Percentiles rank a stretch among this genome's conserved stretches.
Evolutionary conservation across 2,329 filamentous ascomycete species (phyloP).

Genomic region (Eutypa lata): DNA sequence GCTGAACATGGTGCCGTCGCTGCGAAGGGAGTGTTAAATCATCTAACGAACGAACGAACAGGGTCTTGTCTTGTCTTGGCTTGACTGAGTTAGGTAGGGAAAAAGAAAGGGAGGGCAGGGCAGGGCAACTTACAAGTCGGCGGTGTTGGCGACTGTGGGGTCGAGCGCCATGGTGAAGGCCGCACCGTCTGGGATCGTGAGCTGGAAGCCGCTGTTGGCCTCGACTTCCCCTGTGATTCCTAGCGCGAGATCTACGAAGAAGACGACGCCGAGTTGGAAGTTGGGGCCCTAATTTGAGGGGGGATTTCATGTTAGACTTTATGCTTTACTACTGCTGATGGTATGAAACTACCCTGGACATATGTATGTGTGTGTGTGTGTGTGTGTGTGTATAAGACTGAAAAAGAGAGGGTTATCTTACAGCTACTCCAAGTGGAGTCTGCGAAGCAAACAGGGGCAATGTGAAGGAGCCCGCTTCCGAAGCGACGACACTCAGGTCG

Average conservation of each 20-base stretch:
- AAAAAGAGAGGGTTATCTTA: constrained; percentile 7
- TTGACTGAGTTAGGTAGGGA: not conserved
- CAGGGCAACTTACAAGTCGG: constrained; percentile 21
- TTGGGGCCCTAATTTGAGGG: constrained; percentile 16
- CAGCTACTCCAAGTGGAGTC: constrained; percentile 21
- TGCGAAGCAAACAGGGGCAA: constrained; percentile 18
- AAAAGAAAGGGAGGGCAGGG: not conserved
- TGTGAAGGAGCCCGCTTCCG: constrained; percentile 12
- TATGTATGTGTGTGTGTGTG: not conserved
- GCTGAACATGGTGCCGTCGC: constrained; percentile 17
- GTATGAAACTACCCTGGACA: not conserved
- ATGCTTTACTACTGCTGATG: too few species aligned
- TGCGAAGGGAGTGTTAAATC: too few species aligned
- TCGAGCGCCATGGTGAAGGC: constrained; percentile 22
- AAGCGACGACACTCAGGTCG: constrained; percentile 16
- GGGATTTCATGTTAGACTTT: not conserved
- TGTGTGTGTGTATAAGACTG: too few species aligned
- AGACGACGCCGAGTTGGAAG: constrained; percentile 21
- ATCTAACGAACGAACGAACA: too few species aligned
- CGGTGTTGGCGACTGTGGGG: constrained; percentile 12
- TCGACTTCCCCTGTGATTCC: constrained; percentile 17
- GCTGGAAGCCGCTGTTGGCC: constrained; percentile 20
- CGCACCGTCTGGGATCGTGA: constrained; percentile 21
- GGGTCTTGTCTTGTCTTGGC: not conserved
- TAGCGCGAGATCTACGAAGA: constrained; percentile 21